Evolutionary conservation across 768 basidiomycete species (phyloP).

Genomic region (Sutorius australiensis): DNA sequence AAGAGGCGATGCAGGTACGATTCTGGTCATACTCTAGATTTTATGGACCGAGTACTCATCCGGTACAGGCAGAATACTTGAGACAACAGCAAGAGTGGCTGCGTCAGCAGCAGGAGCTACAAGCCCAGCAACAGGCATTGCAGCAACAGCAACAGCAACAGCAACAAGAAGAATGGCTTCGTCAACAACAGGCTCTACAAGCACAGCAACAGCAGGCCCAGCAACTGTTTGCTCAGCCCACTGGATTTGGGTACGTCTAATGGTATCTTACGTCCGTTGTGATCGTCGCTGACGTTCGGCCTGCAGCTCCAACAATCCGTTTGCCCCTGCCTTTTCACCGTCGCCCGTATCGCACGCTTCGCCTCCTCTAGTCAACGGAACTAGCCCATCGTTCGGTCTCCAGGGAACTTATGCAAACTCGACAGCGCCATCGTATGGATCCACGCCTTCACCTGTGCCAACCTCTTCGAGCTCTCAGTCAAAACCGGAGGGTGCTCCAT

Average conservation of each 20-base stretch:
- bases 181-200: slow-evolving; percentile 57
- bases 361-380: slow-evolving; percentile 31
- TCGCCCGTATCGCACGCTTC: slow-evolving; percentile 34
- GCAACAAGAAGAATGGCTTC: slow-evolving; percentile 54
- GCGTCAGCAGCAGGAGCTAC: slow-evolving; percentile 58
- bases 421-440: slow-evolving; percentile 26
- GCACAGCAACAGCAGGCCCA: slow-evolving; percentile 43
- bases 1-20: slow-evolving; percentile 71
- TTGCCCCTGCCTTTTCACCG: slow-evolving; percentile 50
- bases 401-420: slow-evolving; percentile 62
- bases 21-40: background rate
- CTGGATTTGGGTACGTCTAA: slow-evolving; percentile 65
- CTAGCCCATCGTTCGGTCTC: slow-evolving; percentile 60
- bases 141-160: slow-evolving; percentile 34
- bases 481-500: slow-evolving; percentile 33
- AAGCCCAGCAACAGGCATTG: slow-evolving; percentile 43
- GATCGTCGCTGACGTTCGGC: slow-evolving; percentile 24
- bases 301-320: slow-evolving; percentile 90
- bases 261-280: background rate
- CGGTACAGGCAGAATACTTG: slow-evolving; percentile 39
- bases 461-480: slow-evolving; percentile 35
- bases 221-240: slow-evolving; percentile 56
- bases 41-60: slow-evolving; percentile 6
- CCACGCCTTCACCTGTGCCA: slow-evolving; percentile 42
- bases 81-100: slow-evolving; percentile 66